Conservation (phyloP, 129 eudicot species). For the Centrapalus pauciflorus region DNA sequence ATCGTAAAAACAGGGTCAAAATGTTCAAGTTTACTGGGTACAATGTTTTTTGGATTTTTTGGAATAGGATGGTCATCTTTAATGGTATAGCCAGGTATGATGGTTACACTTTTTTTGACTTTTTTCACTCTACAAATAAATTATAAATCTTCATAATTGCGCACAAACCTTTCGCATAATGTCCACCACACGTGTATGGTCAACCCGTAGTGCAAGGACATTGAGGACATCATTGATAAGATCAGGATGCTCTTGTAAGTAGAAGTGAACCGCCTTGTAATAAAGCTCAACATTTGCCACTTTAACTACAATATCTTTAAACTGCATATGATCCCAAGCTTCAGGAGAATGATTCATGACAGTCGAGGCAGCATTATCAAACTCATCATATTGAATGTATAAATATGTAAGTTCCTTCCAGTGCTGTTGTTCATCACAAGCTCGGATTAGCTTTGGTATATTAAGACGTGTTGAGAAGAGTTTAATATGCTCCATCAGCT, state of each 20-base stretch:
- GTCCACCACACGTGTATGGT: slow-evolving; percentile 95
- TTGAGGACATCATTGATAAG: slow-evolving; percentile 85
- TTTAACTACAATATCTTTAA: slow-evolving; percentile 85
- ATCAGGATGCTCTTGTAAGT: slow-evolving; percentile 96
- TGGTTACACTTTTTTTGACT: background rate
- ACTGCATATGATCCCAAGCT: slow-evolving; percentile 99
- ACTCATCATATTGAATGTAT: slow-evolving; percentile 90
- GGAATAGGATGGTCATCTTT: background rate
- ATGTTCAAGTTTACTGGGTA: background rate
- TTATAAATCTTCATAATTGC: background rate
- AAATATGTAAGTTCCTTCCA: slow-evolving; percentile 87
- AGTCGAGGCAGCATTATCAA: slow-evolving; percentile 94
- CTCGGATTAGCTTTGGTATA: slow-evolving; percentile 90
- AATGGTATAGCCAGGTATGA: background rate
- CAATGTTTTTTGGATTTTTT: background rate
- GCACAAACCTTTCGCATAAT: slow-evolving; percentile 86
- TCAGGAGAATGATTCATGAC: slow-evolving; percentile 98
- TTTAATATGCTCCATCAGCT: slow-evolving; percentile 97
- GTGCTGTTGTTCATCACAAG: slow-evolving; percentile 97
- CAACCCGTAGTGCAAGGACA: slow-evolving; percentile 93
- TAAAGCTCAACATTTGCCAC: slow-evolving; percentile 92
- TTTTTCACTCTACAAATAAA: background rate
- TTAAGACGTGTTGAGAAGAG: slow-evolving; percentile 87
- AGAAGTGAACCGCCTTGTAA: slow-evolving; percentile 96
- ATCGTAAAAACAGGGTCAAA: background rate